Evolutionary conservation across 2,329 filamentous ascomycete genomes (phyloP), one percentile per base, ranked within the genome.

Genomic region (Aspergillus tubingensis): DNA sequence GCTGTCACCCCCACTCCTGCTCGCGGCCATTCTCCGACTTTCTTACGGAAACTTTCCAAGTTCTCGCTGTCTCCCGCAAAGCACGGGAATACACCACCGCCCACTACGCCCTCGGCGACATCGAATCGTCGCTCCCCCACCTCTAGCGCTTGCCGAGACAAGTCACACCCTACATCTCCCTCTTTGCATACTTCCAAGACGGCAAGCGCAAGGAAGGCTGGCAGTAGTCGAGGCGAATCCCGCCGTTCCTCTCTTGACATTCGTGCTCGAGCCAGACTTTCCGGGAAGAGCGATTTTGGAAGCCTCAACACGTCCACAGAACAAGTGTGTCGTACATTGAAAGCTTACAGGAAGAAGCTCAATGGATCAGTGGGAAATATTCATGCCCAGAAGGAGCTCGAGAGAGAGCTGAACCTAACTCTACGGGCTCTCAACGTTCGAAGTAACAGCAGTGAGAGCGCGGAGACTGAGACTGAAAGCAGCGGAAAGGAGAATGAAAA

Each of bases 261-360:
- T 61, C 80, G 82, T n/a, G 69, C 78, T 8, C 80, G 81, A 15
- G 73, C 77, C 3, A 83, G 82, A 63, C 65, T 63, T 39, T 65
- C 69, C 8, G 69, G 62, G 8, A 71, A 68, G 8, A 77, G 70
- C 54, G 79, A 82, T 25, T 80, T 80, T 62, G 80, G 81, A 25
- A 81, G 78, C 38, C 64, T 85, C 10, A 78, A 80, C 8, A 76
- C 77, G 63, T 82, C 82, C 2, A 87, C 84, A 0, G 85, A 88
- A 61, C 82, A 84, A 58, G 75, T 87, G 1, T 84, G 82, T 68
- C 81, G 84, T 39, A 83, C 82, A 6, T 74, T 88, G 3, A 81
- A 82, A 49, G 80, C 82, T 0, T 88, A 87, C 67, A 79, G 85
- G 17, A 87, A 86, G 70, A 85, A 85, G 60, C 77, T 88, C 2